Evolutionary conservation across 2,329 filamentous ascomycete species (phyloP).

Genomic region (Fusarium graminum): DNA sequence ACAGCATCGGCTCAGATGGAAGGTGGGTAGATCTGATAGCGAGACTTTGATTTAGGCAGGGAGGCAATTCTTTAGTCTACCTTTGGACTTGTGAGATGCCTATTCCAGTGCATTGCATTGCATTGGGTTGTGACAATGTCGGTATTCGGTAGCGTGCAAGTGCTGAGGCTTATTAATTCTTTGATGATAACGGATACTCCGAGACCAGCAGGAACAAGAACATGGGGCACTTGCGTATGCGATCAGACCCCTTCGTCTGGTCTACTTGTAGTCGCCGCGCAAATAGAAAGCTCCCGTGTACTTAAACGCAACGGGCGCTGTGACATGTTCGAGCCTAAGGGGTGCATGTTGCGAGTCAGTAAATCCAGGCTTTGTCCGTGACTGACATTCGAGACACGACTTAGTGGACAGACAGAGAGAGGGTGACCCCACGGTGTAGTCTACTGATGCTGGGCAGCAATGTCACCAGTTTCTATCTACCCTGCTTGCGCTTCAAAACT

Average conservation of each 20-base stretch:
- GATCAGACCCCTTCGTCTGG: neutral
- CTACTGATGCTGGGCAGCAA: neutral
- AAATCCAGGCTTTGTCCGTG: neutral
- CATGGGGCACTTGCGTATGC: neutral
- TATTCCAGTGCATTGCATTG: too few species aligned
- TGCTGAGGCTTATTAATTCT: too few species aligned
- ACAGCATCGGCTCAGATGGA: neutral
- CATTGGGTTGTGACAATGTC: too few species aligned
- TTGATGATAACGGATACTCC: too few species aligned
- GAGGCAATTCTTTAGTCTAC: too few species aligned
- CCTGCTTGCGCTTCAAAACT: conserved; percentile 8
- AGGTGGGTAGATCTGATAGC: neutral
- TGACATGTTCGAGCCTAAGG: neutral
- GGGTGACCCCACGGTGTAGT: neutral
- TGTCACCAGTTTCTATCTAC: neutral
- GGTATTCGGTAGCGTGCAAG: too few species aligned
- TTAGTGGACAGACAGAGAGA: neutral
- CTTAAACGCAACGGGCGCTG: neutral
- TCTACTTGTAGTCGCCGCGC: neutral
- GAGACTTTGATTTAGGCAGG: neutral
- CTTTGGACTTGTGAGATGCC: neutral
- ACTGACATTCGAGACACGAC: neutral
- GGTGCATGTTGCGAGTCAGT: conserved; percentile 19
- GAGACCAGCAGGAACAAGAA: too few species aligned
- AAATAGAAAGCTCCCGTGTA: conserved; percentile 1